Evolutionary conservation across 2,329 filamentous ascomycete genomes (phyloP), one percentile per base, ranked within the genome.

Genomic region (Fusarium miscanthi): DNA sequence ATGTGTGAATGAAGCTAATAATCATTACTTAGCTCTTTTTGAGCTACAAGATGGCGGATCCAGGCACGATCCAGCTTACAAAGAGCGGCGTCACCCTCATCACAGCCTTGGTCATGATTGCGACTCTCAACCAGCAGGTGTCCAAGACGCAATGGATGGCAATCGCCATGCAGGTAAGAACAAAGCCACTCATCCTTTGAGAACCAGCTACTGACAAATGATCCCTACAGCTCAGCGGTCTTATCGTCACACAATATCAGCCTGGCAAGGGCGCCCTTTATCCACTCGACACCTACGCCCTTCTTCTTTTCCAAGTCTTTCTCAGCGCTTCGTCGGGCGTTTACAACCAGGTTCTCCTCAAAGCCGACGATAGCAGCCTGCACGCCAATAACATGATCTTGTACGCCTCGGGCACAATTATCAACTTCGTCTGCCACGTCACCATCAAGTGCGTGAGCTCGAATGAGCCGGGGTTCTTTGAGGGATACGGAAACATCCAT

Each of bases 61-160:
- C 53, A 17, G 53, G 53, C 7, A 57, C 53, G 0, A 57, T 57
- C 2, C 53, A 57, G 13, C 8, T 57, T 0, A 57, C 53, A 10
- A 57, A 46, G 4, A 57, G 53, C 30, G 53, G 53, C 5, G 53
- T 57, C 10, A 57, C 53, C 0, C 53, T 57, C 30, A 57, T 57
- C 30, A 57, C 53, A 4, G 53, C 53, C 3, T n/a, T 57, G 40
- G 53, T 57, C 30, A 57, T 35, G 53, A 57, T 57, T 8, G 53
- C 40, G 3, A 57, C 53, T 13, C 53, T 57, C n/a, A 46, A 46
- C 5, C 53, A 57, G 14, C 40, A 57, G 31, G 41, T 57, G 30
- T 57, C 53, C 17, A 57, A 57, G 30, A 57, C 41, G 1, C 53
- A 57, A 46, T 57, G 53, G 53, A 57, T 57, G 40, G 53, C 53